A percentile compares a stretch with the other conserved stretches of the same genome.
phyloP scores from a whole-genome alignment of 2,329 filamentous ascomycete species.

The Teratosphaeria viscida region DNA sequence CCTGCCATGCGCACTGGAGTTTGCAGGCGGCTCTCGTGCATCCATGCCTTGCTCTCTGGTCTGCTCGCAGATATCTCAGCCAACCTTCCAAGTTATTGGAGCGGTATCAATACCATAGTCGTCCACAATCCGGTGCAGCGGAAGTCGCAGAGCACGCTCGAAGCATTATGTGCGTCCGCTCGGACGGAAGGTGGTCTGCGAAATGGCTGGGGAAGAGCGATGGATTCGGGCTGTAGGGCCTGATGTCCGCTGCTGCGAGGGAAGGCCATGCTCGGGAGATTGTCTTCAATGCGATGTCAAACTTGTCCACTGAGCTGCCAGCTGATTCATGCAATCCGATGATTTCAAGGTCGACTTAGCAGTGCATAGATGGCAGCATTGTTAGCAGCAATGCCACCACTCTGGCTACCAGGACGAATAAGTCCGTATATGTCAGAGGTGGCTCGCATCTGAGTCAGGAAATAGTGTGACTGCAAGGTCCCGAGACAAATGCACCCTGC shows the following conservation, averaged over 20 bases:
- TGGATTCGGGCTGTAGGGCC: not conserved
- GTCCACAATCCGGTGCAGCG: not conserved
- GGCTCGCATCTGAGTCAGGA: not conserved
- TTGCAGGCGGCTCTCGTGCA: not conserved
- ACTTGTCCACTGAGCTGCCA: not conserved
- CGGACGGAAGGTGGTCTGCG: not conserved
- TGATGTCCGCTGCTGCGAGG: not conserved
- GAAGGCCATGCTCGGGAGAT: not conserved
- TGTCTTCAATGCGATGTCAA: not conserved
- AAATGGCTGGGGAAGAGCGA: not conserved
- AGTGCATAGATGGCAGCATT: not conserved
- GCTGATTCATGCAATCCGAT: not conserved
- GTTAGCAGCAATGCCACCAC: not conserved
- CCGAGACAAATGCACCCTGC: not conserved
- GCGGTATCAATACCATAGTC: not conserved
- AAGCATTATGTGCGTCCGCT: not conserved
- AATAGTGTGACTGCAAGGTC: not conserved
- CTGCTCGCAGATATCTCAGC: not conserved
- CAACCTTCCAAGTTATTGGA: not conserved
- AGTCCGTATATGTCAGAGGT: not conserved
- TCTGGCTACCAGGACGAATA: not conserved
- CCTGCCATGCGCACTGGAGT: not conserved
- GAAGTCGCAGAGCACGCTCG: not conserved
- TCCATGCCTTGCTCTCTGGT: not conserved
- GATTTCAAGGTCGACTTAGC: not conserved